Evolutionary conservation across 1,139 yeast genomes (phyloP), one percentile per base, ranked within the genome.

Genomic region (Candida labiduridarum): DNA sequence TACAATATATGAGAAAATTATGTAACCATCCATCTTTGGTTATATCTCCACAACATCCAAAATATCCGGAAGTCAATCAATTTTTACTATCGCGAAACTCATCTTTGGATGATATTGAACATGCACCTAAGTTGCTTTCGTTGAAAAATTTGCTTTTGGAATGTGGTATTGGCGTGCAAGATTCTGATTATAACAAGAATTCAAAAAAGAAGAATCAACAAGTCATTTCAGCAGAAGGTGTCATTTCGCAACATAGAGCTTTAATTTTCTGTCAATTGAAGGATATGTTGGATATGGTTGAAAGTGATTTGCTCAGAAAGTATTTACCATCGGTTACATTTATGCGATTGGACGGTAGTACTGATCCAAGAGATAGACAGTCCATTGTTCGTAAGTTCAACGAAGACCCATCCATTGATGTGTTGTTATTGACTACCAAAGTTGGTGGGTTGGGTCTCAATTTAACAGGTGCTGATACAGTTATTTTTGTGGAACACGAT

Each of bases 381-480:
- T 84, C 87, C 38, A 88, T 95, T 60, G 99, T 95, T 5, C 84
- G 90, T 49, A 87, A 89, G 62, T 95, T 94, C 70, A 95, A 95
- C 61, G 92, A 87, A 55, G 99, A 95, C 66, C 99, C 99, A 1
- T 91, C 98, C 0, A 95, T 95, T 59, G 99, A 95, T 69, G 91
- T 95, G 27, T 71, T 95, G 49, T 74, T 95, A 43, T 75, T 95
- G 60, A 95, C 99, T 0, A 95, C 99, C 0, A 96, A 94, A 67
- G 99, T 95, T 44, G 99, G 99, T 65, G 99, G 99, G 22, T 79
- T 95, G 53, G 99, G 99, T 11, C 83, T 95, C 63, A 95, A 95
- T 65, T 78, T 95, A 66, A 95, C 99, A 0, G 99, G 99, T 55
- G 99, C 99, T 0, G 99, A 95, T 65, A 95, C 99, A 0, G 99